Conservation (phyloP, 306 rosid genomes). For the Cicer chorassanicum region DNA sequence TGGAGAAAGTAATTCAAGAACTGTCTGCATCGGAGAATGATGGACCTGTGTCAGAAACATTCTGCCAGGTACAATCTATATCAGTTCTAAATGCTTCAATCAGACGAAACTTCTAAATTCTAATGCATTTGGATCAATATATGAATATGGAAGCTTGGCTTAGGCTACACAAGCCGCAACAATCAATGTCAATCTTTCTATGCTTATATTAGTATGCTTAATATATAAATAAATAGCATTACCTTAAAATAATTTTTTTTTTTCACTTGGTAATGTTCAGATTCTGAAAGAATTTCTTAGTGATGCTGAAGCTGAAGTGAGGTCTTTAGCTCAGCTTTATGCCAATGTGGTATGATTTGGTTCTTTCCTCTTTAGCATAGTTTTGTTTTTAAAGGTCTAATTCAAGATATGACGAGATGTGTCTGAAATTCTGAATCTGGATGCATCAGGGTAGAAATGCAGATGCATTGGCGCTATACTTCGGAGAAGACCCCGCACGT, state of each 20-base stretch:
- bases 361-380: slow-evolving; percentile 35
- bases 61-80: slow-evolving; percentile 73
- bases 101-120: background rate
- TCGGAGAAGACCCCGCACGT: slow-evolving; percentile 84
- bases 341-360: slow-evolving; percentile 71
- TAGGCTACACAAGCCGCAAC: slow-evolving; percentile 22
- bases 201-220: background rate
- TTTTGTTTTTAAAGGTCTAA: slow-evolving; percentile 35
- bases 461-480: slow-evolving; percentile 81
- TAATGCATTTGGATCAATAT: slow-evolving; percentile 22
- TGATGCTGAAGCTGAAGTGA: slow-evolving; percentile 78
- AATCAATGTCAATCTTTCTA: slow-evolving; percentile 30
- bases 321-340: slow-evolving; percentile 81
- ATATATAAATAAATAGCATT: background rate
- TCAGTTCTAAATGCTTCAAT: slow-evolving; percentile 29
- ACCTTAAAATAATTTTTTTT: background rate
- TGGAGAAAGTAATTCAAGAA: slow-evolving; percentile 93
- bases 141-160: slow-evolving; percentile 11
- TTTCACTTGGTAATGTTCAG: slow-evolving; percentile 49
- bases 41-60: slow-evolving; percentile 72
- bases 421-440: slow-evolving; percentile 45
- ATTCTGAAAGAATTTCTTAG: slow-evolving; percentile 71
- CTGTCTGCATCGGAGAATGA: slow-evolving; percentile 87
- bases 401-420: slow-evolving; percentile 25
- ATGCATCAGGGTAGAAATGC: slow-evolving; percentile 83